These are phyloP conservation scores for Tylopilus sp. DNA, from an alignment of 1,284 basidiomycete genomes.

Conservation along the genomic window DNA sequence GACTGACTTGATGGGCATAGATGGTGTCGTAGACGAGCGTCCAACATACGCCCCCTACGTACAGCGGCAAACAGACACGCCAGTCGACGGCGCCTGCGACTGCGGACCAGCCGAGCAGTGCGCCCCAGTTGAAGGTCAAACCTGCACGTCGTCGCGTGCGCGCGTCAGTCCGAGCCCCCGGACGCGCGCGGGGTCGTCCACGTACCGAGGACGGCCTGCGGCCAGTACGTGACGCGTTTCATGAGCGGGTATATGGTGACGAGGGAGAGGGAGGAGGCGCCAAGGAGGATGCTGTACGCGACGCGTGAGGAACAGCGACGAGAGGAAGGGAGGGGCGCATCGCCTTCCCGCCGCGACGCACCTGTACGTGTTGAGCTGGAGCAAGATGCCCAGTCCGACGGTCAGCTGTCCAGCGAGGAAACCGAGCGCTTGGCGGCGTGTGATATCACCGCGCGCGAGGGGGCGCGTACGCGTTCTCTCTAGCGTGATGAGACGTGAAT, in stretches of 20 bases:
- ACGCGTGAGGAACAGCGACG: not conserved
- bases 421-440: slow-evolving; percentile 68
- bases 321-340: not conserved
- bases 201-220: slow-evolving; percentile 88
- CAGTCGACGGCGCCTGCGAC: slow-evolving; percentile 82
- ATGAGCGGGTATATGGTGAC: slow-evolving; percentile 94
- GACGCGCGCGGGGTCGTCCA: slow-evolving; percentile 3
- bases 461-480: slow-evolving; percentile 48
- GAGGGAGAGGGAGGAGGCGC: slow-evolving; percentile 84
- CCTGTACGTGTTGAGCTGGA: slow-evolving; percentile 96
- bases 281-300: slow-evolving; percentile 74
- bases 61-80: slow-evolving; percentile 83
- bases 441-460: slow-evolving; percentile 82
- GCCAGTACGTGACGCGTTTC: slow-evolving; percentile 98
- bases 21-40: slow-evolving; percentile 97
- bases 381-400: slow-evolving; percentile 83
- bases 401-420: slow-evolving; percentile 86
- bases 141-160: slow-evolving; percentile 44
- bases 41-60: slow-evolving; percentile 88
- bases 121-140: slow-evolving; percentile 97
- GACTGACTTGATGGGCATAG: slow-evolving; percentile 89
- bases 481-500: slow-evolving; percentile 14
- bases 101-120: slow-evolving; percentile 94
- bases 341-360: slow-evolving; percentile 27
- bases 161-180: not conserved